A percentile compares a stretch with the other conserved stretches of the same genome.
Conservation (phyloP, 2,329 filamentous ascomycete species). For the Pseudocercospora musae region DNA sequence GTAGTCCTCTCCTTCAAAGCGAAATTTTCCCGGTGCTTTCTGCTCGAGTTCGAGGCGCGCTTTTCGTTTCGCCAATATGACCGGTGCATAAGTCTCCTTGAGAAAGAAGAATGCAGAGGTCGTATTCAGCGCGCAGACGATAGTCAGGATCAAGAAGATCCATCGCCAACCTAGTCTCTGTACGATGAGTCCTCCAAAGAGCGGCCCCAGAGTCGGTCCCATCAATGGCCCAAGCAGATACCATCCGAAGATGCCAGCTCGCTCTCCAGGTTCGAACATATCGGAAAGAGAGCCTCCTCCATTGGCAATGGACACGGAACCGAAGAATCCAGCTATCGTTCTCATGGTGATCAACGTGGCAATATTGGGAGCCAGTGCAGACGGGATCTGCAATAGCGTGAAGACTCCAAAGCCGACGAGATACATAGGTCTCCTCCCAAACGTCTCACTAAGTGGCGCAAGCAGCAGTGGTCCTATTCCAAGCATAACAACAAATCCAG, state of each 20-base stretch:
- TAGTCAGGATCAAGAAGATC: conserved; percentile 49
- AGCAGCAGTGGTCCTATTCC: conserved; percentile 48
- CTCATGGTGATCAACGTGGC: conserved; percentile 44
- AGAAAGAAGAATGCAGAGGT: conserved; percentile 44
- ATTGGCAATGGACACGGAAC: conserved; percentile 50
- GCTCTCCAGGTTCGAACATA: conserved; percentile 48
- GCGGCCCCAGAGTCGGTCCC: conserved; percentile 40
- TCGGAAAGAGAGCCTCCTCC: conserved; percentile 50
- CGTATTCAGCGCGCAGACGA: conserved; percentile 43
- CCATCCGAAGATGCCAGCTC: conserved; percentile 48
- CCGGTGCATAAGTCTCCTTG: conserved; percentile 45
- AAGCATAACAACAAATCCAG: conserved; percentile 50
- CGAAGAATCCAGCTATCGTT: conserved; percentile 50
- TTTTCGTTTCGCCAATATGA: conserved; percentile 40
- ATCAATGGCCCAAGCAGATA: conserved; percentile 46
- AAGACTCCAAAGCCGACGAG: conserved; percentile 46
- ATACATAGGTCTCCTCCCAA: conserved; percentile 46
- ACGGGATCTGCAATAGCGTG: conserved; percentile 47
- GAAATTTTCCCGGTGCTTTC: conserved; percentile 39
- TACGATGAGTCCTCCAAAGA: conserved; percentile 46
- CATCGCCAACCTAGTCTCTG: conserved; percentile 47
- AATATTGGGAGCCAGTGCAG: conserved; percentile 49
- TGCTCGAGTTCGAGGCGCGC: conserved; percentile 35
- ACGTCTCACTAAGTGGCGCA: conserved; percentile 46
- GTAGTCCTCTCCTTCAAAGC: conserved; percentile 43